Evolutionary conservation across 495 filamentous ascomycete species (phyloP).

Genomic region (Hyphodiscus hymeniophilus): DNA sequence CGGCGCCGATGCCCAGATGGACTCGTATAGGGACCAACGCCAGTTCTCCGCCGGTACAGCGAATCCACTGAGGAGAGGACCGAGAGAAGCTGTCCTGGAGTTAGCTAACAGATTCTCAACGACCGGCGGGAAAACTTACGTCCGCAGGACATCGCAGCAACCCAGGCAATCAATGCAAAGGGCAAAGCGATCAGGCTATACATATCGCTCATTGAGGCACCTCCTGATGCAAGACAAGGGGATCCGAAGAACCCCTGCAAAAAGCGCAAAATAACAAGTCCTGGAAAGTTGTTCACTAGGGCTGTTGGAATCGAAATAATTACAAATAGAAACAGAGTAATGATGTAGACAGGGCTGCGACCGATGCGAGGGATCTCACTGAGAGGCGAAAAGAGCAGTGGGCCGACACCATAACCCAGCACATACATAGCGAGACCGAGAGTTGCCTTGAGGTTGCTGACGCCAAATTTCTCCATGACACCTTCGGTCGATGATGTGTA

Average conservation of each 20-base stretch:
- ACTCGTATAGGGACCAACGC: constrained; percentile 38
- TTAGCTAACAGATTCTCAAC: neutral
- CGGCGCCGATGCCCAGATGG: constrained; percentile 38
- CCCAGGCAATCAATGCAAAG: constrained; percentile 58
- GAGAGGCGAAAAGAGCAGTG: constrained; percentile 28
- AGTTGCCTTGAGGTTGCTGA: constrained; percentile 42
- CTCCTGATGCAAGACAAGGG: constrained; percentile 68
- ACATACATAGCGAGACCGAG: constrained; percentile 45
- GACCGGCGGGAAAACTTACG: constrained; percentile 11
- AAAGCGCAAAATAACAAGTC: constrained; percentile 64
- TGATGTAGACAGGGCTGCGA: constrained; percentile 58
- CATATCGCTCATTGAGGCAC: constrained; percentile 67
- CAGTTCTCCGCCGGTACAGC: constrained; percentile 26
- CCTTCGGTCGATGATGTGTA: constrained; percentile 33
- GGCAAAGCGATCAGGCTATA: constrained; percentile 57
- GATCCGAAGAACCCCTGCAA: constrained; percentile 62
- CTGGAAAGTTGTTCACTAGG: constrained; percentile 57
- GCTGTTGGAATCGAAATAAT: constrained; percentile 68
- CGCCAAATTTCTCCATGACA: constrained; percentile 38
- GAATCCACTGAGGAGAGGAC: constrained; percentile 35
- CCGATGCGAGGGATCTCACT: constrained; percentile 54
- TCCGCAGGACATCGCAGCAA: constrained; percentile 27
- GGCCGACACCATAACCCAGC: constrained; percentile 46
- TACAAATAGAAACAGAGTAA: constrained; percentile 58
- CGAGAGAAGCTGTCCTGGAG: constrained; percentile 31